Conservation (phyloP, 306 rosid genomes). For the Vicia sativa region DNA sequence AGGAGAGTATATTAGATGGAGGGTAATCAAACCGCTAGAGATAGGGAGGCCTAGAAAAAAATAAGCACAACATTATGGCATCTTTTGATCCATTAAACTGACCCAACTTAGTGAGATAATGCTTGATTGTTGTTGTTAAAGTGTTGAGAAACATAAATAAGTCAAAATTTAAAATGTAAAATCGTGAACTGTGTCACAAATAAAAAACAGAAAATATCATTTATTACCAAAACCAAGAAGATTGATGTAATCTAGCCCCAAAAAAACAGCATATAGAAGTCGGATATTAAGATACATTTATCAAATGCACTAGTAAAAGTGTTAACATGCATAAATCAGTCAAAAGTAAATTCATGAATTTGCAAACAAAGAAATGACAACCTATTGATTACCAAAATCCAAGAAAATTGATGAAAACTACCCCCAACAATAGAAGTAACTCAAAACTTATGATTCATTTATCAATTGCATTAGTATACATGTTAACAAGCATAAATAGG, state of each 20-base stretch:
- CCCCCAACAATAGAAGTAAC: background rate
- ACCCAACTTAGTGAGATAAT: too few relatives aligned
- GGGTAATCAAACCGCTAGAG: too few relatives aligned
- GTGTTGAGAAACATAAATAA: background rate
- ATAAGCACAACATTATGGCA: too few relatives aligned
- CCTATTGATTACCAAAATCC: background rate
- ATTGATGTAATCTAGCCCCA: background rate
- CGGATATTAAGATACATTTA: conserved; percentile 18
- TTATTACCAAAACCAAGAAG: background rate
- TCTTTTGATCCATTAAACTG: too few relatives aligned
- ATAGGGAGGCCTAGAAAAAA: too few relatives aligned
- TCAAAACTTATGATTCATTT: conserved; percentile 1
- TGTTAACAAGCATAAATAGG: background rate
- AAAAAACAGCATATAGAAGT: background rate
- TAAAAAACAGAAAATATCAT: background rate
- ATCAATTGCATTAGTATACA: background rate
- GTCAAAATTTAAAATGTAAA: background rate
- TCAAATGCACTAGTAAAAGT: background rate
- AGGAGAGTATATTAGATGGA: too few relatives aligned
- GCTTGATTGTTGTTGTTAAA: too few relatives aligned
- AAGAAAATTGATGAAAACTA: background rate
- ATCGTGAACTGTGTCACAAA: background rate
- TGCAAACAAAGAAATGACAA: background rate
- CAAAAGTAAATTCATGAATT: background rate
- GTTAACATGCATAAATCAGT: conserved; percentile 2